A percentile compares a stretch with the other conserved stretches of the same genome.
These are phyloP conservation scores for Suillus paluster DNA, from an alignment of 768 basidiomycete genomes.

Conservation along the genomic window DNA sequence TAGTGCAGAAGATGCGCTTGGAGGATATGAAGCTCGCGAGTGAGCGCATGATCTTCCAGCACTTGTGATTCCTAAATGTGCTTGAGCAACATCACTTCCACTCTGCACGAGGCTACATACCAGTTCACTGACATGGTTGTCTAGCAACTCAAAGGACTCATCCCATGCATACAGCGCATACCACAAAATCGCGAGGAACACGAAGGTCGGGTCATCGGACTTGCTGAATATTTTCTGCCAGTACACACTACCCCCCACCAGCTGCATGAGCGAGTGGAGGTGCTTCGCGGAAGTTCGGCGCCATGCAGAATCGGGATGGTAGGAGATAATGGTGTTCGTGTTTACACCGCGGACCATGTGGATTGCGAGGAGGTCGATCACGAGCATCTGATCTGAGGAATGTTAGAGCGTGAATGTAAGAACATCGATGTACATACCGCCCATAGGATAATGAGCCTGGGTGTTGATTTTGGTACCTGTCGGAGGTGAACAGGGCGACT, in stretches of 20 bases:
- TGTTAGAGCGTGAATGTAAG: slow-evolving; percentile 1
- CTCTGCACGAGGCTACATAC: slow-evolving; percentile 34
- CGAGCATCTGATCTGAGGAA: slow-evolving; percentile 18
- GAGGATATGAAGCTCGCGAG: slow-evolving; percentile 57
- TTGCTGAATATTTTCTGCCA: slow-evolving; percentile 30
- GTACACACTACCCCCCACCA: slow-evolving; percentile 37
- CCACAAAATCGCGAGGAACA: slow-evolving; percentile 59
- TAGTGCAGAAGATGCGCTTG: slow-evolving; percentile 64
- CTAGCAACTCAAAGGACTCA: slow-evolving; percentile 56
- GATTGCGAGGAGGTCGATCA: slow-evolving; percentile 54
- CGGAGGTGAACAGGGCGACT: background rate
- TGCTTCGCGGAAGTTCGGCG: slow-evolving; percentile 23
- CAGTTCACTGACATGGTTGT: slow-evolving; percentile 53
- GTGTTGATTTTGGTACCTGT: slow-evolving; percentile 48
- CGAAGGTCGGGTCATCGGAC: slow-evolving; percentile 54
- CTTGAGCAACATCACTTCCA: background rate
- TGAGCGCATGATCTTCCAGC: slow-evolving; percentile 44
- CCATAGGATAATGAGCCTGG: slow-evolving; percentile 48
- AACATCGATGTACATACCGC: slow-evolving; percentile 30
- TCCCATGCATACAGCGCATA: slow-evolving; percentile 68
- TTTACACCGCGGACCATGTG: slow-evolving; percentile 49
- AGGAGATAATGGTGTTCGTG: slow-evolving; percentile 32
- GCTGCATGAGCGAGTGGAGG: slow-evolving; percentile 32
- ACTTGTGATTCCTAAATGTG: slow-evolving; percentile 48
- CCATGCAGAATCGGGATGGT: slow-evolving; percentile 28